Evolutionary conservation across 2,329 filamentous ascomycete genomes (phyloP).

Genomic region (Didymella glomerata): DNA sequence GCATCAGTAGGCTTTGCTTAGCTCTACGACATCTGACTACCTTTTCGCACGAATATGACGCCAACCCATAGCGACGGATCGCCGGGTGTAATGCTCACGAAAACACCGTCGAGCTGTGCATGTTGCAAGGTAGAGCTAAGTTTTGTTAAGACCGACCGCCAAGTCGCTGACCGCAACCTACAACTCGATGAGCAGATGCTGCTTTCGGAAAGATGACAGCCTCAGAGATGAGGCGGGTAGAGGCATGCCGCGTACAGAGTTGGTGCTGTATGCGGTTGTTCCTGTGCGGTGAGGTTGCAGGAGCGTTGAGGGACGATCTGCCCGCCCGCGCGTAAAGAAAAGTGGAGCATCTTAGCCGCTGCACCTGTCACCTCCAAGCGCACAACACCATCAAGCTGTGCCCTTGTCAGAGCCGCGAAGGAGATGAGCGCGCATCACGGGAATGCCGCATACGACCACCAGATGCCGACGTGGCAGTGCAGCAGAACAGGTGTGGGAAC

Average conservation of each 20-base stretch:
- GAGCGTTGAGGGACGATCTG: constrained; percentile 23
- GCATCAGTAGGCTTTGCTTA: constrained; percentile 20
- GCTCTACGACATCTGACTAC: constrained; percentile 58
- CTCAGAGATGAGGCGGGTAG: constrained; percentile 28
- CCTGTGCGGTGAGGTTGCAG: constrained; percentile 18
- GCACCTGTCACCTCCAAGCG: constrained; percentile 19
- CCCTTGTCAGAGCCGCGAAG: constrained; percentile 19
- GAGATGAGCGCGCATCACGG: constrained; percentile 33
- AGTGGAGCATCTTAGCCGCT: constrained; percentile 19
- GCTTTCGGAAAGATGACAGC: constrained; percentile 67
- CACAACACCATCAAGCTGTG: constrained; percentile 15
- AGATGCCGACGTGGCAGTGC: constrained; percentile 30
- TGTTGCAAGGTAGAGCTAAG: constrained; percentile 79
- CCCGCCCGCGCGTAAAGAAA: constrained; percentile 8
- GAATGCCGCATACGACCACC: constrained; percentile 14
- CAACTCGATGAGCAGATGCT: constrained; percentile 85
- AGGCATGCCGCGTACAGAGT: constrained; percentile 17
- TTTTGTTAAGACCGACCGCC: constrained; percentile 36
- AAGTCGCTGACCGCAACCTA: constrained; percentile 56
- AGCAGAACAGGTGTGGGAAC: constrained; percentile 5
- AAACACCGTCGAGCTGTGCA: constrained; percentile 84
- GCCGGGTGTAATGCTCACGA: constrained; percentile 82
- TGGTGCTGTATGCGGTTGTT: constrained; percentile 9
- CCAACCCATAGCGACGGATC: constrained; percentile 86
- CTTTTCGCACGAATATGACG: constrained; percentile 89